Evolutionary conservation across 139 green algal genomes (phyloP), one percentile per base, ranked within the genome.

Genomic region (Penium margaritaceum): DNA sequence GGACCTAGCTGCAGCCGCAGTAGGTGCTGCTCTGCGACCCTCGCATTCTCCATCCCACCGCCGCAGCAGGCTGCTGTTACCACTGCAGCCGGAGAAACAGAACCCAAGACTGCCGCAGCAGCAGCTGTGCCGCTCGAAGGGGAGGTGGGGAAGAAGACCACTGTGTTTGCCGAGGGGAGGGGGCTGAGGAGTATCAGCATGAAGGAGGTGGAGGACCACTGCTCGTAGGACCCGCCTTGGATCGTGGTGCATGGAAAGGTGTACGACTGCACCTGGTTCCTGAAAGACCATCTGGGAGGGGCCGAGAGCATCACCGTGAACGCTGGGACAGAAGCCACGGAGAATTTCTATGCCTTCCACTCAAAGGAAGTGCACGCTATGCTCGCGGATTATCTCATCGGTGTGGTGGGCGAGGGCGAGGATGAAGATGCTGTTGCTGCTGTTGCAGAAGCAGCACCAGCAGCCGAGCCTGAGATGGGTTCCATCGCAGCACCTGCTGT

Each of bases 171-270:
- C n/a, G n/a, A n/a, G n/a, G n/a, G n/a, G n/a, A n/a, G 36, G 64
- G 29, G 36, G 62, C 30, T 30, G 32, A 5, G 61, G 5, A 63
- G 78, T n/a, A 77, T 80, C 78, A 89, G 86, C 1, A 86, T 91
- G 87, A 83, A 85, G 37, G 90, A 95, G 76, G 83, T 95, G 61
- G 82, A 79, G 53, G 54, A 87, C 78, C 90, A 95, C 81, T 81
- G 75, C 41, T 84, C 57, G 9, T 84, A 92, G 66, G 81, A 91
- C 51, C 87, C 83, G 37, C 80, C 77, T 21, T 98, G 93, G 93
- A 97, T 98, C 84, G 88, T 96, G 39, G 81, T 95, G 44, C 86
- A 93, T 34, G 88, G 85, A 74, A 94, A 70, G 83, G 88, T 78
- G 82, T 87, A 87, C 64, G 82, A 88, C 51, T 54, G 35, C 53